Evolutionary conservation across 1,139 yeast species (phyloP), one percentile per base, ranked within the genome.

Genomic region (Arxiozyma bovina): DNA sequence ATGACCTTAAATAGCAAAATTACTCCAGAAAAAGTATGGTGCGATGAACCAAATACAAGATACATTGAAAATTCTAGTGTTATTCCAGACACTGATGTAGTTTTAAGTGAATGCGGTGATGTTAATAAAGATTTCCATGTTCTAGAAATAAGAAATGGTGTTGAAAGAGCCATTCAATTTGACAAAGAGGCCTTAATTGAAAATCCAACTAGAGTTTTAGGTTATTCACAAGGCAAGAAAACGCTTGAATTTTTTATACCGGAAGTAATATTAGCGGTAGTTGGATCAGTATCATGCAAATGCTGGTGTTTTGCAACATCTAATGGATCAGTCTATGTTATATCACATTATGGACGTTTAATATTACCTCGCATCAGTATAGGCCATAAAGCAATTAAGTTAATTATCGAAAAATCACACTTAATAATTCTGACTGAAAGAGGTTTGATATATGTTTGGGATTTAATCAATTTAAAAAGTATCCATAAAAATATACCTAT

Each of bases 161-260:
- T 64, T 8, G 72, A 70, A 54, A 57, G 71, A 46, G 59, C 68
- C 4, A 62, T 66, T 51, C 70, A 68, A 55, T 66, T 63, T 55
- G 69, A 70, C 52, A 60, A 57, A 9, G 64, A 62, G 2, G 70
- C 69, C 7, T 55, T 65, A 27, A 55, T 64, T 6, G 78, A 75
- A 38, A 80, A 78, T 54, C 84, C 83, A 1, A 78, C 84, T 0
- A 70, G 77, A 38, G 61, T 81, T 1, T 60, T 74, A 1, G 76
- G 78, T 1, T 70, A 75, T 38, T 63, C 69, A 18, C 63, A 70
- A 44, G 80, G 81, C 9, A 73, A 72, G 52, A 58, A 74, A 5
- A 63, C 73, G 3, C 77, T 82, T 65, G 76, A 74, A 46, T 76
- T 77, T 50, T 80, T 76, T 60, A 63, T 80, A 17, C 80, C 82